These are phyloP conservation scores for Alternaria panax DNA, from an alignment of 2,329 filamentous ascomycete genomes.

Conservation along the genomic window DNA sequence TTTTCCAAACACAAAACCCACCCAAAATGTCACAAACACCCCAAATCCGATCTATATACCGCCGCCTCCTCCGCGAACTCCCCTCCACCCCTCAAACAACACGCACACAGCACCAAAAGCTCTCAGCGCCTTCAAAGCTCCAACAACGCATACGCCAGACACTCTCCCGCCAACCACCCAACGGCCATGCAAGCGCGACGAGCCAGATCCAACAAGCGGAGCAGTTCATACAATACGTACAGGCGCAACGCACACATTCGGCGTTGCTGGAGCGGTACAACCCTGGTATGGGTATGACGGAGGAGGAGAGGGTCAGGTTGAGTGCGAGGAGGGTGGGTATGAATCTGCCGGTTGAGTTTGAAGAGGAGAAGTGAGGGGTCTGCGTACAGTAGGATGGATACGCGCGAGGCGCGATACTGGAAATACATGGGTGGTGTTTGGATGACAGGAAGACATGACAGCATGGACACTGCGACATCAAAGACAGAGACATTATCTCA, in stretches of 20 bases:
- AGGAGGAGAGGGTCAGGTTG: slow-evolving; percentile 81
- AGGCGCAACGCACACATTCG: slow-evolving; percentile 84
- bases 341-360: slow-evolving; percentile 76
- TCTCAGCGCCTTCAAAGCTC: slow-evolving; percentile 68
- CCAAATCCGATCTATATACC: slow-evolving; percentile 79
- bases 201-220: slow-evolving; percentile 64
- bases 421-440: not conserved
- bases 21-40: slow-evolving; percentile 50
- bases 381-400: not conserved
- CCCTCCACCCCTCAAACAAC: slow-evolving; percentile 67
- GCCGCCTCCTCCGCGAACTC: slow-evolving; percentile 86
- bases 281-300: slow-evolving; percentile 86
- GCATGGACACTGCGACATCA: not conserved
- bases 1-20: not conserved
- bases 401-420: not conserved
- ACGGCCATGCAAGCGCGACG: not conserved
- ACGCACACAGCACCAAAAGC: slow-evolving; percentile 47
- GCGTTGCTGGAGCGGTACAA: slow-evolving; percentile 90
- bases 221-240: slow-evolving; percentile 80
- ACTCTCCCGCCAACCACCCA: slow-evolving; percentile 54
- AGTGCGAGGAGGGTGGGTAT: slow-evolving; percentile 88
- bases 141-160: slow-evolving; percentile 72
- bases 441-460: not conserved
- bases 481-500: not conserved
- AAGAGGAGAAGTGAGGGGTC: slow-evolving; percentile 12